phyloP scores from a whole-genome alignment of 495 filamentous ascomycete species.

The Parathielavia hyrcaniae region DNA sequence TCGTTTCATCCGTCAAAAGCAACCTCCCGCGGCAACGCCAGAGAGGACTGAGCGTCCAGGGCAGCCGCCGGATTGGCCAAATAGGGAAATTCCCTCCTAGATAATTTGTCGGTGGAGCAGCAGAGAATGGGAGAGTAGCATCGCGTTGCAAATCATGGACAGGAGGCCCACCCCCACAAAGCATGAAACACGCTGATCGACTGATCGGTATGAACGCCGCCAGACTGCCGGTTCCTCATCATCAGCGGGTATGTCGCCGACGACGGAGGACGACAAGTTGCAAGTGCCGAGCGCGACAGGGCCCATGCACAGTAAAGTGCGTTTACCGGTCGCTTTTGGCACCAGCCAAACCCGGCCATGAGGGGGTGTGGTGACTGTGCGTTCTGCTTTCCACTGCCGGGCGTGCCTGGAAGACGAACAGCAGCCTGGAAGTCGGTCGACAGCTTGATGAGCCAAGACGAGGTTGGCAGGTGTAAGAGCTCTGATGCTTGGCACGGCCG shows the following conservation, averaged over 20 bases:
- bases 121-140: neutral
- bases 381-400: too few relatives aligned
- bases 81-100: neutral
- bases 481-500: neutral
- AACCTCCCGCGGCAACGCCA: neutral
- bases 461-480: neutral
- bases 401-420: neutral
- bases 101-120: neutral
- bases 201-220: too few relatives aligned
- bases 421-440: neutral
- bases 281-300: neutral
- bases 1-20: neutral
- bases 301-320: too few relatives aligned
- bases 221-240: neutral
- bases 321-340: too few relatives aligned
- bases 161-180: slow-evolving; percentile 12
- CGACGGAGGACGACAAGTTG: neutral
- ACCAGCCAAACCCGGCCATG: too few relatives aligned
- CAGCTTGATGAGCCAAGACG: too few relatives aligned
- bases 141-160: neutral
- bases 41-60: neutral
- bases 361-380: neutral
- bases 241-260: neutral
- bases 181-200: neutral
- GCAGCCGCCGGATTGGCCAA: too few relatives aligned